Evolutionary conservation across 768 basidiomycete species (phyloP).

Genomic region (Boletus sp.): DNA sequence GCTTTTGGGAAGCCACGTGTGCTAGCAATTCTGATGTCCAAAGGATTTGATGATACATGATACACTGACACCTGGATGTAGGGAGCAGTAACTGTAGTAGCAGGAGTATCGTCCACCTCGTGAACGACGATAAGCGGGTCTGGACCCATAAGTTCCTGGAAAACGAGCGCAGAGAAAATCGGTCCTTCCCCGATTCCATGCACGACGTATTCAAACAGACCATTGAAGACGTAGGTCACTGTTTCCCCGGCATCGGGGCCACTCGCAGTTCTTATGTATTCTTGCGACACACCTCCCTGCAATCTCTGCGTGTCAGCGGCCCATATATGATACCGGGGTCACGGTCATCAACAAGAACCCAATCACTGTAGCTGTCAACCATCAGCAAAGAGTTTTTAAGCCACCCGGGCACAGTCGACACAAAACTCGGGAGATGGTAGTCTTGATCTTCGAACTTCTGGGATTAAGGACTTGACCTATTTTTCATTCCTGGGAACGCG

Average conservation of each 20-base stretch:
- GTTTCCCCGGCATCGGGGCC: neutral
- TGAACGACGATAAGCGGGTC: neutral
- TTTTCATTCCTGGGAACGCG: neutral
- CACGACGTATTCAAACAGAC: neutral
- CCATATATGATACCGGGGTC: neutral
- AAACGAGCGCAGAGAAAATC: neutral
- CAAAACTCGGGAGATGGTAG: neutral
- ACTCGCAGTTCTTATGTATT: neutral
- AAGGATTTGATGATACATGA: neutral
- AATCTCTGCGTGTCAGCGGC: neutral
- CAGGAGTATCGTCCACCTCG: neutral
- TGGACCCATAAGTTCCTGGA: neutral
- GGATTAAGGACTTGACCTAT: neutral
- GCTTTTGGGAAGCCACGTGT: neutral
- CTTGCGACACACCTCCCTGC: neutral
- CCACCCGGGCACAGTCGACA: neutral
- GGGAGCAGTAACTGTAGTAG: neutral
- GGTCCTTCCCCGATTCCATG: neutral
- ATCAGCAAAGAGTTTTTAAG: neutral
- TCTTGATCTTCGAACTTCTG: neutral
- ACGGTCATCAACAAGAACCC: neutral
- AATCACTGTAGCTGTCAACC: neutral
- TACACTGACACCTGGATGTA: neutral
- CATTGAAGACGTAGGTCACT: constrained; percentile 1
- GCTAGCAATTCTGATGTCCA: neutral